Conservation (phyloP, 2,329 filamentous ascomycete genomes). For the Claviceps sorghi region DNA sequence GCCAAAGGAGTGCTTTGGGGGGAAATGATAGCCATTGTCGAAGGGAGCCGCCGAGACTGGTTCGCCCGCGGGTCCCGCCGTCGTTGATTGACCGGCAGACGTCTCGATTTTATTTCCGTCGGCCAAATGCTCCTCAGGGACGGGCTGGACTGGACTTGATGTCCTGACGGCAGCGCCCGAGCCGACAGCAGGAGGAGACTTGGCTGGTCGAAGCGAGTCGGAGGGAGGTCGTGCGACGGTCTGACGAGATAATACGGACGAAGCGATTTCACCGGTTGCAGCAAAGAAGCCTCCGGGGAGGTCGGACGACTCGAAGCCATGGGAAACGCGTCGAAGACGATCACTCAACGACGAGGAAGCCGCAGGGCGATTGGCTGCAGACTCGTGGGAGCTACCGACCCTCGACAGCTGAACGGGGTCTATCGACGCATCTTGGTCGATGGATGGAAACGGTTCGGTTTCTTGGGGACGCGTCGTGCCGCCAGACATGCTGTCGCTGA, state of each 20-base stretch:
- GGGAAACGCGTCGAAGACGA: constrained; percentile 18
- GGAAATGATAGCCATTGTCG: constrained; percentile 52
- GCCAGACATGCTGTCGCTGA: constrained; percentile 2
- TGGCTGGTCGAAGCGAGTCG: constrained; percentile 9
- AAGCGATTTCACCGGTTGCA: constrained; percentile 30
- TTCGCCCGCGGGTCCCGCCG: constrained; percentile 8
- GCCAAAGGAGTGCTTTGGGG: constrained; percentile 43
- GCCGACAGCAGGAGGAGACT: constrained; percentile 3
- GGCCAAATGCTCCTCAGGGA: background rate
- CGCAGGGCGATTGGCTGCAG: constrained; percentile 12
- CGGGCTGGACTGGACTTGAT: background rate
- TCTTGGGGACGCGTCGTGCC: constrained; percentile 4
- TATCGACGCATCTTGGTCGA: constrained; percentile 7
- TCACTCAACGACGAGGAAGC: constrained; percentile 19
- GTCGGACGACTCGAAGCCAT: constrained; percentile 30
- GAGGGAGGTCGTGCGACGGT: constrained; percentile 8
- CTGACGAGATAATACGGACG: constrained; percentile 21
- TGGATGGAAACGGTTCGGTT: constrained; percentile 15
- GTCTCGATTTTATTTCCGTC: constrained; percentile 6
- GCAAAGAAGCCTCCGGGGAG: constrained; percentile 33
- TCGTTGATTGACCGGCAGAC: constrained; percentile 12
- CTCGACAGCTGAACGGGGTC: background rate
- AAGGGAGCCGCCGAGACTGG: constrained; percentile 27
- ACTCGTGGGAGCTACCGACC: constrained; percentile 2
- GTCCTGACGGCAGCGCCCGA: background rate